Evolutionary conservation across 805 yeast genomes (phyloP).

Genomic region (Zygoascus ofunaensis): DNA sequence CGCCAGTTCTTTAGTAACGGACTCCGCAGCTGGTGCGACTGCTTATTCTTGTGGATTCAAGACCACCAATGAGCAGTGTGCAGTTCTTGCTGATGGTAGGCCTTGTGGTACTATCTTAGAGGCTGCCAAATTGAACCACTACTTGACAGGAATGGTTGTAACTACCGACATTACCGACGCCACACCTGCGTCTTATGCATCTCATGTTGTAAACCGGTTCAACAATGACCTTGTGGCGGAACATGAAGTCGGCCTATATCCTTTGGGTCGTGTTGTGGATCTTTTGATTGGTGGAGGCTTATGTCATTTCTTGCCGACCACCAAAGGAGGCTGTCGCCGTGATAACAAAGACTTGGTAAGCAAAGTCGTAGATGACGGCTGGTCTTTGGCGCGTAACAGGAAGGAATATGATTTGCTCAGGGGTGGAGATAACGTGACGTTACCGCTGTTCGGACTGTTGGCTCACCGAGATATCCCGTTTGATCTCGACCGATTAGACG

Average conservation of each 20-base stretch:
- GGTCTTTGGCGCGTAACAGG: conserved; percentile 55
- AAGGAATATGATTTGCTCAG: conserved; percentile 48
- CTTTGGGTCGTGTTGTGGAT: conserved; percentile 72
- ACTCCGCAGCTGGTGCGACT: conserved; percentile 96
- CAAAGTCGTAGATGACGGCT: conserved; percentile 53
- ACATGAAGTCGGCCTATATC: conserved; percentile 72
- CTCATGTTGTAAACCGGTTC: conserved; percentile 67
- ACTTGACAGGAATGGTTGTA: conserved; percentile 80
- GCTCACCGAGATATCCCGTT: conserved; percentile 76
- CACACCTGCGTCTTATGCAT: conserved; percentile 82
- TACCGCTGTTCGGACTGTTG: conserved; percentile 71
- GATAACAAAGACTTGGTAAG: conserved; percentile 62
- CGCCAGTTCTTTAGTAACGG: conserved; percentile 69
- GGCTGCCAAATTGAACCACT: conserved; percentile 75
- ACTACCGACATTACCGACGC: conserved; percentile 92
- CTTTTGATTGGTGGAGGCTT: conserved; percentile 88
- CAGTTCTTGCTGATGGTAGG: conserved; percentile 54
- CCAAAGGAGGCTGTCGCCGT: conserved; percentile 47
- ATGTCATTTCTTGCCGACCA: conserved; percentile 62
- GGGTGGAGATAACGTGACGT: conserved; percentile 50
- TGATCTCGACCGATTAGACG: conserved; percentile 63
- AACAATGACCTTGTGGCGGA: conserved; percentile 82
- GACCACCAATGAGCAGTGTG: conserved; percentile 85
- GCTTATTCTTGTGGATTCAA: conserved; percentile 82
- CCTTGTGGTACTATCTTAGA: conserved; percentile 88